These are phyloP conservation scores for Boletellus sp. DNA, from an alignment of 1,284 basidiomycete species.

Conservation along the genomic window DNA sequence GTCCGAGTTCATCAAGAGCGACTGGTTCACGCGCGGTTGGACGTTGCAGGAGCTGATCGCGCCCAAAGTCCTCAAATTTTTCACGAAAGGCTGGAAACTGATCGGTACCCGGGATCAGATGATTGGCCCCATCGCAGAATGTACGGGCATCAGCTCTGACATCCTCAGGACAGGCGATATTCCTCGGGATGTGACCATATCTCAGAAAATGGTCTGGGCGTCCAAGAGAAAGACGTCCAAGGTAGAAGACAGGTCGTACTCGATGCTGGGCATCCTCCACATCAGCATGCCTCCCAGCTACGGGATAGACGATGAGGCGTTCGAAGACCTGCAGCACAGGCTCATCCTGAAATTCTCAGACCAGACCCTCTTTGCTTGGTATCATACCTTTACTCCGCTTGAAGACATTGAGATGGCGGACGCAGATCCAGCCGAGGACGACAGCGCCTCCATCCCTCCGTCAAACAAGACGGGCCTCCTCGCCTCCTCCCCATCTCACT, in stretches of 20 bases:
- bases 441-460: neutral
- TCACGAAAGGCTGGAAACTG: slow-evolving; percentile 19
- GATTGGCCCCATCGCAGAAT: slow-evolving; percentile 8
- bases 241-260: slow-evolving; percentile 28
- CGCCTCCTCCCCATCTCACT: slow-evolving; percentile 21
- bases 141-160: slow-evolving; percentile 18
- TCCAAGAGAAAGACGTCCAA: slow-evolving; percentile 15
- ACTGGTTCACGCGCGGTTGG: slow-evolving; percentile 32
- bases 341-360: slow-evolving; percentile 20
- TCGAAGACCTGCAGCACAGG: slow-evolving; percentile 20
- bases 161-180: slow-evolving; percentile 15
- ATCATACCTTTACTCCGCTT: neutral
- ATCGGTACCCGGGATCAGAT: slow-evolving; percentile 22
- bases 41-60: slow-evolving; percentile 30
- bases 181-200: slow-evolving; percentile 14
- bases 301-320: slow-evolving; percentile 21
- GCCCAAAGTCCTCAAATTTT: slow-evolving; percentile 25
- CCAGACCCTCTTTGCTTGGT: slow-evolving; percentile 31
- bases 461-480: slow-evolving; percentile 21
- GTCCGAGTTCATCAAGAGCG: slow-evolving; percentile 18
- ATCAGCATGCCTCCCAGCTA: slow-evolving; percentile 21
- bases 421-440: neutral
- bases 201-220: slow-evolving; percentile 29
- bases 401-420: slow-evolving; percentile 12
- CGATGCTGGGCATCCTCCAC: slow-evolving; percentile 24